Percentiles rank a stretch among this genome's conserved stretches.
phyloP scores from a whole-genome alignment of 495 filamentous ascomycete genomes.

The Bathelium albidoporum region DNA sequence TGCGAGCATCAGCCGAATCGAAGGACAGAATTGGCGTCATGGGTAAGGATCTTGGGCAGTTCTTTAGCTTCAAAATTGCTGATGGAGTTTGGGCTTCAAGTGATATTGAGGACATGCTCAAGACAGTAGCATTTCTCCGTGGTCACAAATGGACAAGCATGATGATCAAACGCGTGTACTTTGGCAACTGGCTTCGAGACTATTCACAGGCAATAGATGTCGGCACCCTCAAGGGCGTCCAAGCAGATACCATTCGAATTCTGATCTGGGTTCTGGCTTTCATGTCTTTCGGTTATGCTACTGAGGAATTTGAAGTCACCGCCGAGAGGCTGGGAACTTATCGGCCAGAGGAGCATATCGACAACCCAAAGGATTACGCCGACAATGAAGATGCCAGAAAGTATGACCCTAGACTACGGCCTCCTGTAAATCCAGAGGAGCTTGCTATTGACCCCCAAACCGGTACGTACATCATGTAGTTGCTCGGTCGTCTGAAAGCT shows the following conservation, averaged over 20 bases:
- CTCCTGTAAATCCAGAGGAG: constrained; percentile 62
- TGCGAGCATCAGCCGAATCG: constrained; percentile 82
- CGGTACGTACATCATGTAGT: constrained; percentile 24
- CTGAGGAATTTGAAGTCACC: constrained; percentile 92
- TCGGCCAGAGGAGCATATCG: constrained; percentile 79
- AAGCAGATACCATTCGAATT: constrained; percentile 81
- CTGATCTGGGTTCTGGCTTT: constrained; percentile 87
- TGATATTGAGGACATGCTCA: constrained; percentile 83
- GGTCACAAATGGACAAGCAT: constrained; percentile 92
- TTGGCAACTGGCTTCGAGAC: constrained; percentile 51
- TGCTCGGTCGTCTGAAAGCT: too few relatives aligned
- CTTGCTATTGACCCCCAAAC: constrained; percentile 74
- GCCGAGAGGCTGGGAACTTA: constrained; percentile 84
- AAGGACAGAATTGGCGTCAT: constrained; percentile 95
- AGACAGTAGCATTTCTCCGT: constrained; percentile 73
- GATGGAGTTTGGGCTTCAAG: constrained; percentile 1
- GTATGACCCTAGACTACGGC: constrained; percentile 73
- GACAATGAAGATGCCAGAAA: constrained; percentile 77
- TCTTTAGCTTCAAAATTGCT: constrained; percentile 2
- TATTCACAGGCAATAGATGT: constrained; percentile 87
- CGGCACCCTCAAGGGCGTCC: constrained; percentile 78
- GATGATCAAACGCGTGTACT: constrained; percentile 84
- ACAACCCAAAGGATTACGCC: constrained; percentile 83
- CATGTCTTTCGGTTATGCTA: constrained; percentile 93
- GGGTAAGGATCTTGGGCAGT: constrained; percentile 40